Evolutionary conservation across 306 rosid genomes (phyloP).

Genomic region (Dalbergia oliveri): DNA sequence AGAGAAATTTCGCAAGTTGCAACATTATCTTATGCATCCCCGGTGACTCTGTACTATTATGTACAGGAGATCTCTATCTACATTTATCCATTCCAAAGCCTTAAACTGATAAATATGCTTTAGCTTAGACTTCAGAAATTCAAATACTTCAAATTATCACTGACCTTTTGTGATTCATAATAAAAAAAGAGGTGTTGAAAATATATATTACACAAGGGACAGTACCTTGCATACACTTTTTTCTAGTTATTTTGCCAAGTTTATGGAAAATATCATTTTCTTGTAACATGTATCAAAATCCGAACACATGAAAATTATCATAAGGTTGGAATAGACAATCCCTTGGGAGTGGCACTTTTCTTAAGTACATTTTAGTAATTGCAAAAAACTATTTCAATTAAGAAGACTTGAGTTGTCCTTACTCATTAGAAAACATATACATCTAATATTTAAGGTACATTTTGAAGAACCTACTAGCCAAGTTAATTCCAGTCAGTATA

Average conservation of each 20-base stretch:
- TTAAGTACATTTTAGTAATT: background rate
- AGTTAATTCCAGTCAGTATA: conserved; percentile 24
- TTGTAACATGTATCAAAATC: background rate
- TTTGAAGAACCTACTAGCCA: conserved; percentile 6
- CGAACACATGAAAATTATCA: conserved; percentile 9
- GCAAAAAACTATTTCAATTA: conserved; percentile 9
- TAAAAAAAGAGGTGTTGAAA: background rate
- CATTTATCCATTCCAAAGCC: background rate
- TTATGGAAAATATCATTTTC: conserved; percentile 11
- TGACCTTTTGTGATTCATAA: conserved; percentile 20
- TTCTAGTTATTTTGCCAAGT: conserved; percentile 20
- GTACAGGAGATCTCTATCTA: background rate
- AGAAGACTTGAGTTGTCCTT: conserved; percentile 27
- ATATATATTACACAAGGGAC: background rate
- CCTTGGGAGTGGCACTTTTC: conserved; percentile 14
- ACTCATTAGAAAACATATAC: background rate
- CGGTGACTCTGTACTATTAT: background rate
- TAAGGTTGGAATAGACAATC: conserved; percentile 12
- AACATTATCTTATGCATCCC: background rate
- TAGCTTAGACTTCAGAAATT: background rate
- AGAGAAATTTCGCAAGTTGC: background rate
- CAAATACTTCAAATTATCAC: conserved; percentile 7
- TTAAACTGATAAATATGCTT: conserved; percentile 33
- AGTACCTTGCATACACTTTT: background rate
- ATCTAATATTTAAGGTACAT: conserved; percentile 7